These are phyloP conservation scores for Bruguiera hainesii DNA, from an alignment of 441 rosid genomes.

Conservation along the genomic window DNA sequence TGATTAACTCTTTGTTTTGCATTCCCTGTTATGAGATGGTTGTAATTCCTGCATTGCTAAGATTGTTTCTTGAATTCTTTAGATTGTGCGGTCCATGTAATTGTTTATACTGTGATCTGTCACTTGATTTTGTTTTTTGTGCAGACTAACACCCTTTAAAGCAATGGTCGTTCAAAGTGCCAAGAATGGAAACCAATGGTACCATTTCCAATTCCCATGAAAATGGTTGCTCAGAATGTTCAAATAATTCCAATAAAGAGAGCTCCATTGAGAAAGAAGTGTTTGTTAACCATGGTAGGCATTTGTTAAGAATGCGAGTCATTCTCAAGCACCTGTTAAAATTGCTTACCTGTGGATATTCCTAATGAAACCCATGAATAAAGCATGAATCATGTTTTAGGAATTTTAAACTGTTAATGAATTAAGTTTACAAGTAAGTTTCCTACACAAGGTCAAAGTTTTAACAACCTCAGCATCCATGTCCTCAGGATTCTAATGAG, in stretches of 20 bases:
- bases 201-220: constrained; percentile 20
- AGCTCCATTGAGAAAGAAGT: constrained; percentile 20
- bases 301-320: constrained; percentile 1
- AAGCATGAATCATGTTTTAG: not conserved
- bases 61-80: not conserved
- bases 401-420: not conserved
- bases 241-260: constrained; percentile 21
- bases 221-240: constrained; percentile 15
- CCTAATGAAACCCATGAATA: not conserved
- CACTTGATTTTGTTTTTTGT: not conserved
- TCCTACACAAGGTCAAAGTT: not conserved
- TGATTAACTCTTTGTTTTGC: no score
- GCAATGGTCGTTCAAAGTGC: constrained; percentile 23
- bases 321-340: not conserved
- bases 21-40: not conserved
- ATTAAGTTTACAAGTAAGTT: not conserved
- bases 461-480: not conserved
- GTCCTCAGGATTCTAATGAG: not conserved
- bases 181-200: constrained; percentile 32
- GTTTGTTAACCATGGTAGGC: constrained; percentile 36
- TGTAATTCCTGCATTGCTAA: constrained; percentile 1
- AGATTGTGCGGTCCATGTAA: constrained; percentile 4
- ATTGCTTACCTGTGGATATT: not conserved
- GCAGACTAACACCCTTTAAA: constrained; percentile 14
- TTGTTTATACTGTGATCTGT: not conserved